These are phyloP conservation scores for Cornus florida DNA, from an alignment of 148 eudicot species.

Conservation along the genomic window DNA sequence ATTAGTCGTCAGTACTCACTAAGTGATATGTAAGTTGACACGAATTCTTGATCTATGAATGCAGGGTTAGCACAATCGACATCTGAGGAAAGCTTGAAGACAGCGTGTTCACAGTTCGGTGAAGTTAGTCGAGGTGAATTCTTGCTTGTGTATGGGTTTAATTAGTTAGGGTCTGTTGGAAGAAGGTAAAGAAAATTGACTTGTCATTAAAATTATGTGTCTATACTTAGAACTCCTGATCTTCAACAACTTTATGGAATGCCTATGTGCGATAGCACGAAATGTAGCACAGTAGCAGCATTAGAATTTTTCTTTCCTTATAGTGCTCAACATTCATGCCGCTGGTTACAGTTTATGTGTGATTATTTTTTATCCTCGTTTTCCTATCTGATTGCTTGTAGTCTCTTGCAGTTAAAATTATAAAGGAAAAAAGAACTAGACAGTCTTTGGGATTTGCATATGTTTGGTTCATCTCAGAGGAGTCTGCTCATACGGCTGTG, in stretches of 20 bases:
- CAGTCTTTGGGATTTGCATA: constrained; percentile 42
- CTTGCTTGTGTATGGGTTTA: not conserved
- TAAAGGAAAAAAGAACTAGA: constrained; percentile 31
- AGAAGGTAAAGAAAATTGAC: not conserved
- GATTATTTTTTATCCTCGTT: too few relatives aligned
- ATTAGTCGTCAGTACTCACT: too few relatives aligned
- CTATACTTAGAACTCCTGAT: too few relatives aligned
- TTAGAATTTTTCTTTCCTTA: too few relatives aligned
- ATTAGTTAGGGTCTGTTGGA: not conserved
- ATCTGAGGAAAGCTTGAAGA: constrained; percentile 23
- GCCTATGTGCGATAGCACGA: too few relatives aligned
- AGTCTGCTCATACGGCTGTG: constrained; percentile 36
- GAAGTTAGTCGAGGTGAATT: constrained; percentile 32
- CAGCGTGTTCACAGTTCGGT: constrained; percentile 31
- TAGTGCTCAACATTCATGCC: too few relatives aligned
- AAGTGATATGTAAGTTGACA: too few relatives aligned
- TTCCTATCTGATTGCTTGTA: too few relatives aligned
- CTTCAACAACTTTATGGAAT: too few relatives aligned
- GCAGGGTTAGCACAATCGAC: constrained; percentile 34
- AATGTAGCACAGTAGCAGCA: too few relatives aligned
- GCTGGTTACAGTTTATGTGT: too few relatives aligned
- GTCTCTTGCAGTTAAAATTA: constrained; percentile 28
- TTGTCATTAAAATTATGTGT: not conserved
- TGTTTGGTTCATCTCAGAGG: constrained; percentile 27
- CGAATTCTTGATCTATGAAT: not conserved